A percentile compares a stretch with the other conserved stretches of the same genome.
phyloP scores from a whole-genome alignment of 2,329 filamentous ascomycete species.

The Hirsutella thompsonii region DNA sequence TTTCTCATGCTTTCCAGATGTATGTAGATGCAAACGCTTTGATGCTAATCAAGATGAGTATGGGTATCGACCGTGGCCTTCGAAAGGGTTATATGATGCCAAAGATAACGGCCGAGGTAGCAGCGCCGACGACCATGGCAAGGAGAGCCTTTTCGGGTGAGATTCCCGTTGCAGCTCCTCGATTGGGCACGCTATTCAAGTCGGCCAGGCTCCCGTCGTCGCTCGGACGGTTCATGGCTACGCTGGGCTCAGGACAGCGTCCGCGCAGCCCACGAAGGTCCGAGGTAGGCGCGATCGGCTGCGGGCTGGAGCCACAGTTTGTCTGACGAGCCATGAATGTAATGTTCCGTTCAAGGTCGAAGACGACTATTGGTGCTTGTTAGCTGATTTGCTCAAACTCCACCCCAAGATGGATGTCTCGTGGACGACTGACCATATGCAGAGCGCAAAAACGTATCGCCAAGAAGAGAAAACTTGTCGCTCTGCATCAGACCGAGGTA shows the following conservation, averaged over 20 bases:
- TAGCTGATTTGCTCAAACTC: not conserved
- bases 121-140: not conserved
- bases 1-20: too few species aligned
- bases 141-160: not conserved
- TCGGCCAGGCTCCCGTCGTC: not conserved
- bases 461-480: conserved; percentile 33
- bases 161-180: not conserved
- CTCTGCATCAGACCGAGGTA: conserved; percentile 37
- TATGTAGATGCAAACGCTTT: too few species aligned
- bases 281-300: conserved; percentile 6
- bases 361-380: conserved; percentile 24
- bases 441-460: conserved; percentile 40
- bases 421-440: conserved; percentile 30
- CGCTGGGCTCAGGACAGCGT: conserved; percentile 4
- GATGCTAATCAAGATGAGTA: too few species aligned
- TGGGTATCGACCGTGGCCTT: not conserved
- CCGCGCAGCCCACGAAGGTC: conserved; percentile 7
- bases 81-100: not conserved
- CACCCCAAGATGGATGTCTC: not conserved
- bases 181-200: not conserved
- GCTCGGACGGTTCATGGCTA: not conserved
- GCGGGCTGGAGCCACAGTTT: conserved; percentile 28
- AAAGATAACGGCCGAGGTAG: not conserved
- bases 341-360: conserved; percentile 34
- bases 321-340: conserved; percentile 36